These are phyloP conservation scores for Gillenia trifoliata DNA, from an alignment of 306 rosid species.

Conservation along the genomic window DNA sequence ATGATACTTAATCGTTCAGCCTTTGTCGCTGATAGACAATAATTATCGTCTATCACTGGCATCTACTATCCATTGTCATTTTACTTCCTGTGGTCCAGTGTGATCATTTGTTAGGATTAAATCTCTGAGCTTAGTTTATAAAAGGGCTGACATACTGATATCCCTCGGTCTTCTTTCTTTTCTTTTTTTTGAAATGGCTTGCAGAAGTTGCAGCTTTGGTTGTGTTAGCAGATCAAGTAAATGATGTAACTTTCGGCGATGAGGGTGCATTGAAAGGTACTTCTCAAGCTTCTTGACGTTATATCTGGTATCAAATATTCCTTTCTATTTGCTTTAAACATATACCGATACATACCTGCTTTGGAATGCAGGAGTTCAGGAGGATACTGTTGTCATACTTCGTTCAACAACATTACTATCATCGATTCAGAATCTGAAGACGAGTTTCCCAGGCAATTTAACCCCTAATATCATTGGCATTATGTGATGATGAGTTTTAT, in stretches of 20 bases:
- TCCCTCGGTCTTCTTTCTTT: constrained; percentile 15
- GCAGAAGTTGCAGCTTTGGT: constrained; percentile 74
- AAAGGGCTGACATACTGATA: background rate
- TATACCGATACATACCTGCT: constrained; percentile 7
- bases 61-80: background rate
- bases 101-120: background rate
- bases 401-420: constrained; percentile 49
- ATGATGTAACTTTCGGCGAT: constrained; percentile 44
- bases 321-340: constrained; percentile 25
- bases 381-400: constrained; percentile 56
- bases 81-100: background rate
- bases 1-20: background rate
- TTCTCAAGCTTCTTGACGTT: constrained; percentile 21
- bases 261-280: constrained; percentile 52
- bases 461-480: constrained; percentile 12
- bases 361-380: constrained; percentile 54
- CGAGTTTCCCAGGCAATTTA: constrained; percentile 53
- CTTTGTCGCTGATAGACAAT: too few species aligned
- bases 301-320: background rate
- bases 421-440: constrained; percentile 41
- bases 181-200: constrained; percentile 21
- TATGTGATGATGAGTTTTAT: background rate
- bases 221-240: constrained; percentile 44
- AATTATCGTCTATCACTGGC: too few species aligned
- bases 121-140: constrained; percentile 4